These are phyloP conservation scores for Triangularia setosa DNA, from an alignment of 2,329 filamentous ascomycete genomes.

Conservation along the genomic window DNA sequence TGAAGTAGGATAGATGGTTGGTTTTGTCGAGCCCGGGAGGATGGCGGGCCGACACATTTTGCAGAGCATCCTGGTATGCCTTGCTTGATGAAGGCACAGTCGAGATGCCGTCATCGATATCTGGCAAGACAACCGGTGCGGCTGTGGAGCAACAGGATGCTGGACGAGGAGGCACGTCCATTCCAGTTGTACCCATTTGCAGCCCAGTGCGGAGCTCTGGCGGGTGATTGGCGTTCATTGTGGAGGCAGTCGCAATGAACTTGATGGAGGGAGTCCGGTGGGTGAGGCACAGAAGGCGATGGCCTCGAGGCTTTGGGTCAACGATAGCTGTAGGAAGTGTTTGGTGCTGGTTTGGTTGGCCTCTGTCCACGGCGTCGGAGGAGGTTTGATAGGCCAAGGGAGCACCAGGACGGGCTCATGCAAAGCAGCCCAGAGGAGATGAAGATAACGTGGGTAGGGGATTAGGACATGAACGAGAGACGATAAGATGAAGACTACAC, in stretches of 20 bases:
- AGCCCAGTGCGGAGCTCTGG: conserved; percentile 1
- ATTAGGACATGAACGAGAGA: conserved; percentile 4
- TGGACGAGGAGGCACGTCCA: not conserved
- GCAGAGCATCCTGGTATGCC: conserved; percentile 15
- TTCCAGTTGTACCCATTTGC: not conserved
- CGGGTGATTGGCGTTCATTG: conserved; percentile 13
- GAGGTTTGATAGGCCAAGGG: not conserved
- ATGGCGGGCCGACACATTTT: conserved; percentile 16
- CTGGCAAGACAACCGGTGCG: conserved; percentile 8
- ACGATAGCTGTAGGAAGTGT: not conserved
- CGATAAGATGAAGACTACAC: not conserved
- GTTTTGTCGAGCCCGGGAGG: conserved; percentile 13
- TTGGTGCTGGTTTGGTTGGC: not conserved
- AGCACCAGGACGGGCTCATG: conserved; percentile 3
- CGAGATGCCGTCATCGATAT: not conserved
- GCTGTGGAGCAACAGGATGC: not conserved
- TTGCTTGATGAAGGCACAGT: not conserved
- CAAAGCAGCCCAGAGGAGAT: not conserved
- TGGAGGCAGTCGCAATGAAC: not conserved
- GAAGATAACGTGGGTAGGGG: not conserved
- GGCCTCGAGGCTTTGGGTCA: not conserved
- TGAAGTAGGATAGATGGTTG: not conserved
- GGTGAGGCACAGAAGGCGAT: not conserved
- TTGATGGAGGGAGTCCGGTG: not conserved
- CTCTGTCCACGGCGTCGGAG: not conserved